Conservation (phyloP, 371 early-diverging fungal species). For the Saksenaea oblongispora region DNA sequence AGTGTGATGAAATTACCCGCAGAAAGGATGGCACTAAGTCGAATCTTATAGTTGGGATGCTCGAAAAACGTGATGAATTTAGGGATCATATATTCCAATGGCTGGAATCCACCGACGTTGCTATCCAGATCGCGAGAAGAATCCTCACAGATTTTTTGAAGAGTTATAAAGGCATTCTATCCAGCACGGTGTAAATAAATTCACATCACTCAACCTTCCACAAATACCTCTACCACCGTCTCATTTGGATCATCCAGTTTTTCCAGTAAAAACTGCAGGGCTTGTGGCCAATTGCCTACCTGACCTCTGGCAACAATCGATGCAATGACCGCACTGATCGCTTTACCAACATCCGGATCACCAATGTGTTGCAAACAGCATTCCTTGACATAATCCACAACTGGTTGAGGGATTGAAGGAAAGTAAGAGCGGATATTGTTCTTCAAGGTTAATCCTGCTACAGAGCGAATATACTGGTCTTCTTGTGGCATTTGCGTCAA, state of each 20-base stretch:
- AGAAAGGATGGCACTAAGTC: slow-evolving; percentile 71
- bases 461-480: slow-evolving; percentile 48
- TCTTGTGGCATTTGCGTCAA: slow-evolving; percentile 55
- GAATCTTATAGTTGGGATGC: slow-evolving; percentile 58
- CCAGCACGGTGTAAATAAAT: neutral
- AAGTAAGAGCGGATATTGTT: slow-evolving; percentile 67
- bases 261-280: slow-evolving; percentile 57
- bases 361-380: slow-evolving; percentile 60
- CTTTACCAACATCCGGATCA: slow-evolving; percentile 55
- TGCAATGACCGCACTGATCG: slow-evolving; percentile 76
- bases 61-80: slow-evolving; percentile 70
- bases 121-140: slow-evolving; percentile 68
- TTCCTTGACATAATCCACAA: slow-evolving; percentile 69
- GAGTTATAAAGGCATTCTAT: slow-evolving; percentile 73
- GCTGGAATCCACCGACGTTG: slow-evolving; percentile 62
- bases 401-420: slow-evolving; percentile 46
- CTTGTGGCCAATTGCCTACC: slow-evolving; percentile 68
- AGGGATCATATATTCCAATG: slow-evolving; percentile 71
- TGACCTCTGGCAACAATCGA: slow-evolving; percentile 66
- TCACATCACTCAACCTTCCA: neutral
- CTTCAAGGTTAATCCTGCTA: slow-evolving; percentile 84
- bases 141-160: slow-evolving; percentile 88
- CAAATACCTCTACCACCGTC: slow-evolving; percentile 63
- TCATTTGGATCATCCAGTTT: slow-evolving; percentile 60
- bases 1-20: slow-evolving; percentile 74